Percentiles rank a stretch among this genome's conserved stretches.
phyloP scores from a whole-genome alignment of 2,329 filamentous ascomycete species.

The Phaeophleospora eucalypticola region DNA sequence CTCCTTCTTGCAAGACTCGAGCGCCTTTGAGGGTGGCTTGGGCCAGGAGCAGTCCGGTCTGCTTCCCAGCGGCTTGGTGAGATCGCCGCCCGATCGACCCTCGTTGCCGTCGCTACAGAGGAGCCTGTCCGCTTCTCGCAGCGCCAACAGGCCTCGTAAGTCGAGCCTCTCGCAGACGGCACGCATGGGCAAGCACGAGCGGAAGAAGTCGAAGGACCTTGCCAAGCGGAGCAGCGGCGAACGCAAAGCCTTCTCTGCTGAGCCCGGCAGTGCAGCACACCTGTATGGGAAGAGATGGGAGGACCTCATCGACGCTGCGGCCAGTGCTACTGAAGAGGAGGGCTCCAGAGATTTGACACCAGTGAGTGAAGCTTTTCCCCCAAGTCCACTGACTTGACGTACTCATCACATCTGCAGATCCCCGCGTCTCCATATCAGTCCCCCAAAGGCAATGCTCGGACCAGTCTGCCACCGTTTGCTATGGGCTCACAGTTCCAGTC shows the following conservation, averaged over 20 bases:
- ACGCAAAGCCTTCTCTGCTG: conserved; percentile 80
- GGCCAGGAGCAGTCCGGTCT: conserved; percentile 59
- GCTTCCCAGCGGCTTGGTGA: conserved; percentile 74
- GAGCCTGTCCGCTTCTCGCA: conserved; percentile 50
- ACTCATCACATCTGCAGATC: conserved; percentile 31
- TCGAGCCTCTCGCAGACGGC: conserved; percentile 79
- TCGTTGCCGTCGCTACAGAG: conserved; percentile 80
- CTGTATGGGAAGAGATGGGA: conserved; percentile 87
- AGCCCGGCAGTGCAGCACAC: conserved; percentile 69
- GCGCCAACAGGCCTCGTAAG: conserved; percentile 71
- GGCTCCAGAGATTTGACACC: conserved; percentile 77
- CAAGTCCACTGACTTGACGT: neutral
- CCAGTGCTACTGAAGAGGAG: conserved; percentile 88
- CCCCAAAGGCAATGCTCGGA: conserved; percentile 51
- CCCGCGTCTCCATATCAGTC: conserved; percentile 49
- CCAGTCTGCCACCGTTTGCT: conserved; percentile 58
- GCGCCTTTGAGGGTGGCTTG: conserved; percentile 51
- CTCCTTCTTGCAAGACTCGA: conserved; percentile 40
- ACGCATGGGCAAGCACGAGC: conserved; percentile 72
- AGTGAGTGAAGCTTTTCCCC: conserved; percentile 52
- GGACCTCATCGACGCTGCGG: conserved; percentile 89
- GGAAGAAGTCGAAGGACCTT: conserved; percentile 71
- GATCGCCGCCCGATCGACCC: conserved; percentile 80
- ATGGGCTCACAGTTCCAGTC: conserved; percentile 52
- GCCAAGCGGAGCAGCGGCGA: conserved; percentile 68